A percentile compares a stretch with the other conserved stretches of the same genome.
These are phyloP conservation scores for Aphanomyces invadans DNA, from an alignment of 352 stramenopile species.

Conservation along the genomic window DNA sequence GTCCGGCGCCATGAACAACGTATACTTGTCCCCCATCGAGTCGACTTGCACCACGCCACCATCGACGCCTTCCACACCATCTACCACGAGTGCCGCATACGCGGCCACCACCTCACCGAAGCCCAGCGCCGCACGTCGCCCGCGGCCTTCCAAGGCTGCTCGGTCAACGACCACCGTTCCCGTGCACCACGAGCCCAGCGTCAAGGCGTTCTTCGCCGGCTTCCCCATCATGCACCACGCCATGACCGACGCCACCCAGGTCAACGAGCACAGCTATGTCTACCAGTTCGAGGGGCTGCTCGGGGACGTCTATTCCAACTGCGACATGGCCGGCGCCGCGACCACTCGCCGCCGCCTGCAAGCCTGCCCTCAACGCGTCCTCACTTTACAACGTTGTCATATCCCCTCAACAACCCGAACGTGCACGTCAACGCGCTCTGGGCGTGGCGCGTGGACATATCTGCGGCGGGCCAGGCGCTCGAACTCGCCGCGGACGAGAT, in stretches of 20 bases:
- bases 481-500: no score
- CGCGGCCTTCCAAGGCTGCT: not conserved
- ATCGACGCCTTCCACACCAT: slow-evolving; percentile 16
- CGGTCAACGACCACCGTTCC: slow-evolving; percentile 26
- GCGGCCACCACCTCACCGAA: not conserved
- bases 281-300: slow-evolving; percentile 45
- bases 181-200: not conserved
- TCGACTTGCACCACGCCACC: slow-evolving; percentile 20
- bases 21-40: slow-evolving; percentile 4
- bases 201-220: slow-evolving; percentile 24
- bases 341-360: no score
- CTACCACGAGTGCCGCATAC: slow-evolving; percentile 3
- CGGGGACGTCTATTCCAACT: slow-evolving; percentile 35
- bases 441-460: no score
- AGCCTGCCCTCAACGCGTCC: no score
- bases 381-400: no score
- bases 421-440: no score
- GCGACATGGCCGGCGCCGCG: no score
- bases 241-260: slow-evolving; percentile 38
- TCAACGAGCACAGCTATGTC: slow-evolving; percentile 46
- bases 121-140: not conserved
- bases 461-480: no score
- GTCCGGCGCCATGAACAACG: slow-evolving; percentile 15
- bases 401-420: no score
- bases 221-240: slow-evolving; percentile 30